Evolutionary conservation across 2,329 filamentous ascomycete genomes (phyloP), one percentile per base, ranked within the genome.

Genomic region (Exophiala sideris): DNA sequence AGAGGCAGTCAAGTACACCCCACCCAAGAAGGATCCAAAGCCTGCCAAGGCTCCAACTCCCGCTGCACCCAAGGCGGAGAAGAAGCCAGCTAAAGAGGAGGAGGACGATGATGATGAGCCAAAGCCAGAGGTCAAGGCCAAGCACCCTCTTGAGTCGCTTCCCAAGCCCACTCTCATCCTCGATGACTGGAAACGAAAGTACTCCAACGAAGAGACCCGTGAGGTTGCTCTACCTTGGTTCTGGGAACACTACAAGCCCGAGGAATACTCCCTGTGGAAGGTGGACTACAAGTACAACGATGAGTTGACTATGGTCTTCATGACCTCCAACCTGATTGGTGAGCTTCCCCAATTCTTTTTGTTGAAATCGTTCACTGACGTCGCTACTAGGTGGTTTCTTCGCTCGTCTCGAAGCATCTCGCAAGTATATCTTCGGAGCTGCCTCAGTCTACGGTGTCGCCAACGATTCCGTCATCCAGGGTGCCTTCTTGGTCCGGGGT

Each of bases 251-350:
- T 84, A 85, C 77, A 92, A 94, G 71, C 86, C 94, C 66, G 87
- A 91, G 63, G 94, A 99, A 78, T 99, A 94, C 84, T 95, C 91
- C 52, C 78, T 99, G 74, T 99, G 91, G 90, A 85, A 84, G 74
- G 79, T 91, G 67, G 87, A 91, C 77, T 99, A 96, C 86, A 96
- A 96, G 86, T 99, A 99, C 84, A 95, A 96, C 77, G 86, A 96
- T 59, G 94, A 99, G 85, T 84, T 99, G 65, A 96, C 90, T 71
- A 80, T 94, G 76, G 88, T 88, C 70, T 99, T 99, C 88, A 99
- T 99, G 94, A 92, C 90, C 67, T 89, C 88, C 83, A 99, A 99
- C 85, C 80, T 97, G 76, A 92, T 99, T 73, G 91, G 83, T 79
- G 70, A 65, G 76, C 67, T 50, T 16, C 8, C 8, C 9, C 46